Percentiles rank a stretch among this genome's conserved stretches.
Conservation (phyloP, 164 flowering plant genomes). For the Vitis vinifera region DNA sequence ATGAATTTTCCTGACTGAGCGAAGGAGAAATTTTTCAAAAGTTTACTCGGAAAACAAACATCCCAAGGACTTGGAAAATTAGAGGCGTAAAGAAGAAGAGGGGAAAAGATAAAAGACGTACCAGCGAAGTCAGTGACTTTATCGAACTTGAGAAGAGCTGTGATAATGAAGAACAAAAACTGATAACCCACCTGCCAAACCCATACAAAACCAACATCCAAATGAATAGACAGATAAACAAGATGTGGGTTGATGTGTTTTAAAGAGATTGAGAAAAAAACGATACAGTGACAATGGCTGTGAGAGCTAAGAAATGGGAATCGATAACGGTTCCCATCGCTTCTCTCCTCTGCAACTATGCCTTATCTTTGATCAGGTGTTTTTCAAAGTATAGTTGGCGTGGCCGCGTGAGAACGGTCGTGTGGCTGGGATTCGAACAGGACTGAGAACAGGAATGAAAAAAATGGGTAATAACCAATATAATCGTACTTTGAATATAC, state of each 20-base stretch:
- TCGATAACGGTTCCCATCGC: conserved; percentile 77
- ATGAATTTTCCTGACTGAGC: too few species aligned
- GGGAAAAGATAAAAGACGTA: conserved; percentile 8
- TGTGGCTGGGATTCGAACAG: conserved; percentile 12
- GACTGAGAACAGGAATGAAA: too few species aligned
- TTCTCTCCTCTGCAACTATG: neutral
- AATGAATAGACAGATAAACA: conserved; percentile 1
- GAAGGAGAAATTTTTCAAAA: neutral
- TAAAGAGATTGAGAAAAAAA: neutral
- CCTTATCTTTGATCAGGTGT: neutral
- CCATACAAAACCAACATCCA: neutral
- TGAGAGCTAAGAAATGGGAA: conserved; percentile 84
- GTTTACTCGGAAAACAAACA: too few species aligned
- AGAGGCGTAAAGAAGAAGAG: neutral
- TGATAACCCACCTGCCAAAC: conserved; percentile 73
- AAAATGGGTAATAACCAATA: too few species aligned
- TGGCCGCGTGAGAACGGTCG: too few species aligned
- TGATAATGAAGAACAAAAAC: conserved; percentile 72
- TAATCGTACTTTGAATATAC: too few species aligned
- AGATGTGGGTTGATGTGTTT: too few species aligned
- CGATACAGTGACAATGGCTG: conserved; percentile 58
- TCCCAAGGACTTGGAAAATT: too few species aligned
- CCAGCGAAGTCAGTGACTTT: conserved; percentile 97
- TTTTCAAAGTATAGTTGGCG: neutral
- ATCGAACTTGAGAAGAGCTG: conserved; percentile 85